Evolutionary conservation across 1,284 basidiomycete species (phyloP).

Genomic region (Irpex rosettiformis): DNA sequence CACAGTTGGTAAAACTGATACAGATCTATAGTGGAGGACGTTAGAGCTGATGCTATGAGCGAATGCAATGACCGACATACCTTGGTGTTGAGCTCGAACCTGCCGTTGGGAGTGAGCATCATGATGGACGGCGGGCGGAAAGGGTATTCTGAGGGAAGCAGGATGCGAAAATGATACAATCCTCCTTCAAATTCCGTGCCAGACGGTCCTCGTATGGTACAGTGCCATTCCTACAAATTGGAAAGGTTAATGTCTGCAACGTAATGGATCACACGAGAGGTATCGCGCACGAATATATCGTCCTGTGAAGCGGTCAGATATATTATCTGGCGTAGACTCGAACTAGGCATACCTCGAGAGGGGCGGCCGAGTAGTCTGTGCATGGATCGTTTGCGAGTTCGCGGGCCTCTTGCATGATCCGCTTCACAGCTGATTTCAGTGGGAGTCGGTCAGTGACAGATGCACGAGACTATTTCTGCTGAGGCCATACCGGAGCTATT

Average conservation of each 20-base stretch:
- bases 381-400: constrained; percentile 82
- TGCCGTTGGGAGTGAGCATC: constrained; percentile 92
- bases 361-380: constrained; percentile 82
- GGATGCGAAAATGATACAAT: constrained; percentile 88
- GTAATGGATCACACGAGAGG: background rate
- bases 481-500: constrained; percentile 70
- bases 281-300: constrained; percentile 70
- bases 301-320: constrained; percentile 42
- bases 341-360: constrained; percentile 66
- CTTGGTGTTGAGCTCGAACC: constrained; percentile 95
- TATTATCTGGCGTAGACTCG: constrained; percentile 6
- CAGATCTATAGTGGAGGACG: constrained; percentile 62
- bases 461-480: background rate
- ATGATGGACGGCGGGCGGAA: constrained; percentile 93
- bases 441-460: constrained; percentile 5
- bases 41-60: background rate
- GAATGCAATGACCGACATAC: constrained; percentile 39
- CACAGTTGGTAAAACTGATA: constrained; percentile 89
- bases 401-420: constrained; percentile 93
- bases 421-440: constrained; percentile 71
- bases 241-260: constrained; percentile 1
- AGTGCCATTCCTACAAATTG: constrained; percentile 90
- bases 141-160: constrained; percentile 91
- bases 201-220: constrained; percentile 85
- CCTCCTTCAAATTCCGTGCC: constrained; percentile 92